These are phyloP conservation scores for Sporothrix brasiliensis DNA, from an alignment of 2,329 filamentous ascomycete species.

Conservation along the genomic window DNA sequence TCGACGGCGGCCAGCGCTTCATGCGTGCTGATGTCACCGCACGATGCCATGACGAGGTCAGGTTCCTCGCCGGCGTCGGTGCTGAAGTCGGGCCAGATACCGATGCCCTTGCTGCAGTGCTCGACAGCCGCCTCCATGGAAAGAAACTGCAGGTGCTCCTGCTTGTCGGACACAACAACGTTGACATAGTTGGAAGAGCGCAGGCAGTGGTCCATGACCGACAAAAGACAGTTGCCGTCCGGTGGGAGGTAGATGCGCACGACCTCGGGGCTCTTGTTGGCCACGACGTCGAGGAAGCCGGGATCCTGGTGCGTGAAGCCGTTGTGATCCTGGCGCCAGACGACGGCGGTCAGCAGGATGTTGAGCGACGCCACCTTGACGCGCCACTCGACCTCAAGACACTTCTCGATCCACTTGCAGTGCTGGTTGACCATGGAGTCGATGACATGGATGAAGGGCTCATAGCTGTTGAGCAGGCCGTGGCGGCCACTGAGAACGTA, in stretches of 20 bases:
- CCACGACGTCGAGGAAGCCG: conserved; percentile 76
- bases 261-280: conserved; percentile 78
- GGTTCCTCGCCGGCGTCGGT: conserved; percentile 70
- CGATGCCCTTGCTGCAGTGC: conserved; percentile 77
- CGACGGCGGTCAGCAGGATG: conserved; percentile 75
- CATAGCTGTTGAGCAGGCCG: conserved; percentile 77
- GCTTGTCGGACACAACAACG: conserved; percentile 78
- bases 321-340: conserved; percentile 83
- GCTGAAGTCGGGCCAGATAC: conserved; percentile 76
- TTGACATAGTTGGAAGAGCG: conserved; percentile 77
- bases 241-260: conserved; percentile 80
- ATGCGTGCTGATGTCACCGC: conserved; percentile 73
- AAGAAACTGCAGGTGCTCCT: conserved; percentile 76
- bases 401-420: conserved; percentile 85
- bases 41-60: conserved; percentile 75
- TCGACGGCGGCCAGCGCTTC: conserved; percentile 76
- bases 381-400: conserved; percentile 76
- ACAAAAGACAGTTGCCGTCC: conserved; percentile 76
- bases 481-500: conserved; percentile 76
- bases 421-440: conserved; percentile 85
- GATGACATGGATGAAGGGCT: conserved; percentile 81
- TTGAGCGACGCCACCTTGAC: conserved; percentile 74
- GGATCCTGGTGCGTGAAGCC: conserved; percentile 77
- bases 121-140: conserved; percentile 70
- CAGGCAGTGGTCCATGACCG: conserved; percentile 75